Conservation (phyloP, 257 asterid genomes). For the Plectranthus barbatus region DNA sequence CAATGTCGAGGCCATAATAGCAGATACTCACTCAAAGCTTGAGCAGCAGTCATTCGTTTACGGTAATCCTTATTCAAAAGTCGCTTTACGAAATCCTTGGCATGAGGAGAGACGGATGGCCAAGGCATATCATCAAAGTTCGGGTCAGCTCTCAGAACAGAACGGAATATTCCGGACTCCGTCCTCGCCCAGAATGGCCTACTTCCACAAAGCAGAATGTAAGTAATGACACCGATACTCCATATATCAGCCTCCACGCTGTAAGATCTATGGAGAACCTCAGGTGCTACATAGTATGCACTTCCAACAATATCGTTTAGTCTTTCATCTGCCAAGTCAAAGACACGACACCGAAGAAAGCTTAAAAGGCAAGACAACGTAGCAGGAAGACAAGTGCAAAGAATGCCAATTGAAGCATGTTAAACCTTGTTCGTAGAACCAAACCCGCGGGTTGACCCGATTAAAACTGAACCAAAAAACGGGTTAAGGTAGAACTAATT, state of each 20-base stretch:
- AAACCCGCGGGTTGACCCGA: too few relatives aligned
- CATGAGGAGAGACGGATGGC: conserved; percentile 81
- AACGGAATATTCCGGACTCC: conserved; percentile 91
- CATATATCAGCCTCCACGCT: conserved; percentile 94
- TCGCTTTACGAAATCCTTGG: conserved; percentile 82
- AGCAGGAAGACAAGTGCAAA: neutral
- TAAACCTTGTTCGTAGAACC: neutral
- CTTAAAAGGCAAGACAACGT: neutral
- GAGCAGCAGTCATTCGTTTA: conserved; percentile 98
- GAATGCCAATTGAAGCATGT: neutral
- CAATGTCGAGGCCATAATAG: neutral
- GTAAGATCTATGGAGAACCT: conserved; percentile 88
- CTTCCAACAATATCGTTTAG: conserved; percentile 96
- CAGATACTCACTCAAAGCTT: conserved; percentile 81
- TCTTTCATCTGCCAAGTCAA: conserved; percentile 61
- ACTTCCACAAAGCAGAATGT: too few relatives aligned
- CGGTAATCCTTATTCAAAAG: conserved; percentile 90
- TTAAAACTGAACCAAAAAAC: neutral
- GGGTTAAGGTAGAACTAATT: neutral
- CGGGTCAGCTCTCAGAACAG: conserved; percentile 94
- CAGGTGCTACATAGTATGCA: too few relatives aligned
- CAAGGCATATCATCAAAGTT: conserved; percentile 88
- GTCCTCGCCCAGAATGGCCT: too few relatives aligned
- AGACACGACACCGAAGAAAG: neutral
- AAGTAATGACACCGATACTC: conserved; percentile 98